Percentiles rank a stretch among this genome's conserved stretches.
Evolutionary conservation across 106 monocot species (phyloP).

Genomic region (Iris macrosiphon): DNA sequence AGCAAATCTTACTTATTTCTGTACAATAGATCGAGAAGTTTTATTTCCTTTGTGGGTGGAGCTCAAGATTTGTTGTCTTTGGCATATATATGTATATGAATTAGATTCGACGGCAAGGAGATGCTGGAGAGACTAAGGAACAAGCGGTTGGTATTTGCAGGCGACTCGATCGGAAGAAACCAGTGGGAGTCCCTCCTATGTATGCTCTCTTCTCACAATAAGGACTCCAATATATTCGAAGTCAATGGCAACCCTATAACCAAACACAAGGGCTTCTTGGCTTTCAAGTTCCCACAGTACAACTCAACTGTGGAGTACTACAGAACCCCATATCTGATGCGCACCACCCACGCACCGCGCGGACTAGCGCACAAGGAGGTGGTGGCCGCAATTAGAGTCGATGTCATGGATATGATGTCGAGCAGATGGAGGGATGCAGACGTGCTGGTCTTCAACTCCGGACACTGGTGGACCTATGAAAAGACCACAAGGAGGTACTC

Average conservation of each 20-base stretch:
- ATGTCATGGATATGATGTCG: slow-evolving; percentile 18
- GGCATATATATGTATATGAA: too few relatives aligned
- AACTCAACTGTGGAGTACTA: slow-evolving; percentile 29
- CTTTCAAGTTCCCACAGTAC: slow-evolving; percentile 24
- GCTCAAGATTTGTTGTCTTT: too few relatives aligned
- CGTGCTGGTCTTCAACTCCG: slow-evolving; percentile 25
- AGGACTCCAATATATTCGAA: slow-evolving; percentile 34
- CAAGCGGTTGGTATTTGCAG: slow-evolving; percentile 24
- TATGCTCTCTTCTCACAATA: slow-evolving; percentile 29
- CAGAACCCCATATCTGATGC: slow-evolving; percentile 23
- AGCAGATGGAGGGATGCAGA: slow-evolving; percentile 26
- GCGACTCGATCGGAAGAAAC: slow-evolving; percentile 33
- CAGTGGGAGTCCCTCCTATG: slow-evolving; percentile 39
- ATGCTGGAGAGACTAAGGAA: slow-evolving; percentile 26
- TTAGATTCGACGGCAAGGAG: slow-evolving; percentile 19
- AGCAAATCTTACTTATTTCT: too few relatives aligned
- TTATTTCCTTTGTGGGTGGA: too few relatives aligned
- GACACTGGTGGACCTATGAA: slow-evolving; percentile 35
- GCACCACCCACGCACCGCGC: neutral
- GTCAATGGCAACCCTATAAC: slow-evolving; percentile 25
- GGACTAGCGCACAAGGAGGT: slow-evolving; percentile 11
- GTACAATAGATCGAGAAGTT: too few relatives aligned
- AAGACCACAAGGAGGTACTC: slow-evolving; percentile 21
- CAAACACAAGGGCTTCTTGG: slow-evolving; percentile 26
- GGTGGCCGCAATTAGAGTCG: slow-evolving; percentile 18